Conservation (phyloP, 352 stramenopile species). For the Pythium vanterpoolii region DNA sequence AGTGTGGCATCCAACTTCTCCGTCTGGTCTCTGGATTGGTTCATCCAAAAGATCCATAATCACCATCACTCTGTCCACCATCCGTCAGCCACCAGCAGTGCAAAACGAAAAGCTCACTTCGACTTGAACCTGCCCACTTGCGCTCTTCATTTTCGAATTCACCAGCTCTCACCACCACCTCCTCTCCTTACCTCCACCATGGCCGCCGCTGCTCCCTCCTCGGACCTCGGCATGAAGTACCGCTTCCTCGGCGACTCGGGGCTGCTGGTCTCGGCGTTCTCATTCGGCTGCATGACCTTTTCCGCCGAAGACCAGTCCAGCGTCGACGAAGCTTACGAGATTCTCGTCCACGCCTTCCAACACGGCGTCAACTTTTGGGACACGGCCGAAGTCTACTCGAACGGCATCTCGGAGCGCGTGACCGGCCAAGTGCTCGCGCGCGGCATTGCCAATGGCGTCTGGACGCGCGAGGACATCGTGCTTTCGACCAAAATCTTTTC, state of each 20-base stretch:
- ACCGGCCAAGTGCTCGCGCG: conserved; percentile 28
- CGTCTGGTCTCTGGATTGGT: too few species aligned
- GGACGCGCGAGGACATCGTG: conserved; percentile 43
- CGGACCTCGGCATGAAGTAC: neutral
- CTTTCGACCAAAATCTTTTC: conserved; percentile 65
- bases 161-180: too few species aligned
- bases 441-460: conserved; percentile 23
- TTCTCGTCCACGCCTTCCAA: conserved; percentile 31
- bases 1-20: too few species aligned
- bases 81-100: too few species aligned
- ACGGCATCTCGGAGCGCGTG: conserved; percentile 27
- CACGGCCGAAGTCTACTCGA: conserved; percentile 36
- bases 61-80: too few species aligned
- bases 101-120: too few species aligned
- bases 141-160: too few species aligned
- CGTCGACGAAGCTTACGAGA: conserved; percentile 22
- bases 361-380: conserved; percentile 65
- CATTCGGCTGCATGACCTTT: neutral
- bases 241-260: neutral
- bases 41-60: too few species aligned
- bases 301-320: neutral
- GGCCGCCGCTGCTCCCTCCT: too few species aligned
- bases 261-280: neutral
- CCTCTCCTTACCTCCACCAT: neutral
- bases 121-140: too few species aligned